phyloP scores from a whole-genome alignment of 495 filamentous ascomycete species.

The Aspergillus hancockii region DNA sequence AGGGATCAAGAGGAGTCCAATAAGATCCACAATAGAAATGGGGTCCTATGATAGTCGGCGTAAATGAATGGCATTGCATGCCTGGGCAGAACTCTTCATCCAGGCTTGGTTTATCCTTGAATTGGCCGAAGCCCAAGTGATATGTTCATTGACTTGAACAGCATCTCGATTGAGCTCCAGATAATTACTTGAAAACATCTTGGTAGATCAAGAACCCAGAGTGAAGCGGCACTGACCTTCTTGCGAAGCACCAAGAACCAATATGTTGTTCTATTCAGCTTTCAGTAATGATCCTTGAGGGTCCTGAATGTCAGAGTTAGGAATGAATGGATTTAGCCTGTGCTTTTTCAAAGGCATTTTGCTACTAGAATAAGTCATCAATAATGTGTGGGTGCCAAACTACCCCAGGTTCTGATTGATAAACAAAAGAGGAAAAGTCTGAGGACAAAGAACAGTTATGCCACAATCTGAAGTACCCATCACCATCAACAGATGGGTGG shows the following conservation, averaged over 20 bases:
- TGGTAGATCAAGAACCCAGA: neutral
- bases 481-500: neutral
- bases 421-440: constrained; percentile 5
- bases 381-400: neutral
- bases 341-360: neutral
- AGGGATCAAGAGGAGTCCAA: constrained; percentile 19
- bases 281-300: neutral
- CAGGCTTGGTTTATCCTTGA: neutral
- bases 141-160: neutral
- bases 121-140: neutral
- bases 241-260: neutral
- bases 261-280: neutral
- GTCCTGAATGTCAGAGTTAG: neutral
- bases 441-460: constrained; percentile 1
- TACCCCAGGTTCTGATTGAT: constrained; percentile 2
- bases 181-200: neutral
- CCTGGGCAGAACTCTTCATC: neutral
- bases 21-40: neutral
- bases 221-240: neutral
- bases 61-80: neutral
- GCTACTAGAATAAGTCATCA: neutral
- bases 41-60: neutral
- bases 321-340: neutral
- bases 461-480: neutral
- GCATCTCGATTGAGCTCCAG: neutral